Base-by-base conservation (phyloP, 2,329 filamentous ascomycete genomes). In the Trichoderma sp. region DNA sequence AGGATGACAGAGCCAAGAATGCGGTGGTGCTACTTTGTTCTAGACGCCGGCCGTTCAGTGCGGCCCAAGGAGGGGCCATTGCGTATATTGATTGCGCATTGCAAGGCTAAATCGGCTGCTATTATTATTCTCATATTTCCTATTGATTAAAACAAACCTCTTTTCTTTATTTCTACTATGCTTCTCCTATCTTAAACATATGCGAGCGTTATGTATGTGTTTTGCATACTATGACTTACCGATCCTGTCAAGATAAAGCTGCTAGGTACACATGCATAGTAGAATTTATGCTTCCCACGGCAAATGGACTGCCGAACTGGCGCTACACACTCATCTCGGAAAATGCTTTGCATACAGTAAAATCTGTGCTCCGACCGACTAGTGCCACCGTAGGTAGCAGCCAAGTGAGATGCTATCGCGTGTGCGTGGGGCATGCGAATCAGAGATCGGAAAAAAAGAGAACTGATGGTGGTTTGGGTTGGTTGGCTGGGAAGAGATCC, bases 41-140 rank as follows among this genome's bases (percentile, higher is more conserved):
- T 65, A 66, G 56, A 66, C 68, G 68, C 69, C 69, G 69, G 69
- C 69, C 69, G 49, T 49, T n/a, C 47, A 55, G 5, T 19, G 66
- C 66, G 69, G 62, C 69, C 69, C 40, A 61, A 56, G 27, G 57
- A 35, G 66, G 64, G 40, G 55, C n/a, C 8, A 7, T 56, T 53
- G 24, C 19, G 40, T 33, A 33, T 52, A 37, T 58, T 35, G 31
- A 35, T 58, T 43, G 40, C 40, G 16, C 19, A n/a, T 43, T 43
- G 31, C 10, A 56, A 33, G 19, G 16, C 14, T 14, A 16, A 24
- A 13, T 29, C 29, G 58, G 24, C 37, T 21, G 21, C 47, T 49
- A 49, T 21, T 21, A 11, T 21, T 49, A 24, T 11, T 24, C 13
- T 16, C 11, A 21, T 5, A 49, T 24, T 21, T 21, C 4, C 8